Base-by-base conservation (phyloP, 768 basidiomycete genomes). In the Trichaptum fuscoviolaceum region DNA sequence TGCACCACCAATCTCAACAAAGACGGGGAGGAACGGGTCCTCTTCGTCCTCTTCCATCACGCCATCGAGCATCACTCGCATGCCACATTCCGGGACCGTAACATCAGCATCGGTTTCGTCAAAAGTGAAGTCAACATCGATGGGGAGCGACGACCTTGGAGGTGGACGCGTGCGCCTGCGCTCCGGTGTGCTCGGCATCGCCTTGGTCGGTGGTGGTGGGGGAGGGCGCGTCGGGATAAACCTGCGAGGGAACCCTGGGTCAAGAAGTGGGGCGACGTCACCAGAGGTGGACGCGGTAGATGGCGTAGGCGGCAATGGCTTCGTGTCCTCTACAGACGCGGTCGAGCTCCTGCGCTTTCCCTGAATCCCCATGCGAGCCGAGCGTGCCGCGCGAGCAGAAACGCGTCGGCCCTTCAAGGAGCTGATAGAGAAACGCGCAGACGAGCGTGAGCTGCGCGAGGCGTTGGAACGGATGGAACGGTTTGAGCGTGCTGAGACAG, bases 271-370 rank as follows among this genome's bases (percentile, higher is more conserved):
- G 59, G 59, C 24, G 59, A 34, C 6, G 23, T 61, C 59, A 23
- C 17, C 59, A 17, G 59, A 7, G 12, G 59, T 61, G 23, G 59
- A 61, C 2, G 59, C 59, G 18, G 30, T 61, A 34, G 59, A 61
- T 24, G 59, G 59, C 17, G 59, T 25, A 34, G 59, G 59, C 15
- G 59, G 30, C 4, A 34, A 18, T 17, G 30, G 30, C 59, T 25
- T 61, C 59, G 59, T 17, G 3, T 61, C 59, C 12, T 25, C 59
- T 2, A 9, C 23, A 23, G 25, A 15, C 5, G 8, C 23, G 59
- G 59, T 9, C 59, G 59, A 61, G 59, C 59, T 61, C 59, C 23
- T 61, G 8, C 59, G 59, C 59, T 24, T 61, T 34, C 25, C 59
- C 59, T 61, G 24, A 25, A 25, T 34, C 2, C 59, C 59, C 15